Percentiles rank a stretch among this genome's conserved stretches.
Conservation (phyloP, 2,329 filamentous ascomycete genomes). For the Sclerotinia trifoliorum region DNA sequence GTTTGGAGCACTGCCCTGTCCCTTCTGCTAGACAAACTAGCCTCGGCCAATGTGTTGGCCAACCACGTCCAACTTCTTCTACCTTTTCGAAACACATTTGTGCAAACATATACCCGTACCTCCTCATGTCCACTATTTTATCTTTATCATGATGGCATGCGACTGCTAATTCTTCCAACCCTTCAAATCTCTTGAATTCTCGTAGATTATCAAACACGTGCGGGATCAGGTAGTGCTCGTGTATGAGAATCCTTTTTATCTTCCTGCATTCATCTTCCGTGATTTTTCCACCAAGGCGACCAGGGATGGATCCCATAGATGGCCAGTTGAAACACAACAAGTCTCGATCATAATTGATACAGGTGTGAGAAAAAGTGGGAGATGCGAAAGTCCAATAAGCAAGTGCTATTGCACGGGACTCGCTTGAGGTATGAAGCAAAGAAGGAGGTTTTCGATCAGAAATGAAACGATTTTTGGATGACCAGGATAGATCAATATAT, state of each 20-base stretch:
- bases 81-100: constrained; percentile 13
- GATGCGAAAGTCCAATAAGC: constrained; percentile 11
- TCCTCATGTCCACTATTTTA: constrained; percentile 10
- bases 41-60: constrained; percentile 10
- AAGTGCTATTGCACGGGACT: constrained; percentile 17
- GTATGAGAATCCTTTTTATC: constrained; percentile 11
- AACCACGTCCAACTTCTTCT: neutral
- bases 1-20: constrained; percentile 7
- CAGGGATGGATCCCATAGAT: constrained; percentile 11
- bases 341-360: constrained; percentile 15
- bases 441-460: constrained; percentile 15
- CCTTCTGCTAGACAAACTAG: constrained; percentile 4
- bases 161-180: constrained; percentile 7
- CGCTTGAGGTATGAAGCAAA: constrained; percentile 15
- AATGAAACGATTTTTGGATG: constrained; percentile 1
- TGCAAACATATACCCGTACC: constrained; percentile 14
- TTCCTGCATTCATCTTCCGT: constrained; percentile 14
- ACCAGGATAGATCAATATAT: constrained; percentile 13
- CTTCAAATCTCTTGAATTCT: constrained; percentile 15
- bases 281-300: constrained; percentile 5
- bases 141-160: constrained; percentile 16
- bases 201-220: constrained; percentile 16
- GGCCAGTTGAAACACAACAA: constrained; percentile 19
- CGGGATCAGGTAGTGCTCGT: constrained; percentile 15
- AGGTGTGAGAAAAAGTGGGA: constrained; percentile 7